phyloP scores from a whole-genome alignment of 352 stramenopile genomes.

The Elongisporangium anandrum region DNA sequence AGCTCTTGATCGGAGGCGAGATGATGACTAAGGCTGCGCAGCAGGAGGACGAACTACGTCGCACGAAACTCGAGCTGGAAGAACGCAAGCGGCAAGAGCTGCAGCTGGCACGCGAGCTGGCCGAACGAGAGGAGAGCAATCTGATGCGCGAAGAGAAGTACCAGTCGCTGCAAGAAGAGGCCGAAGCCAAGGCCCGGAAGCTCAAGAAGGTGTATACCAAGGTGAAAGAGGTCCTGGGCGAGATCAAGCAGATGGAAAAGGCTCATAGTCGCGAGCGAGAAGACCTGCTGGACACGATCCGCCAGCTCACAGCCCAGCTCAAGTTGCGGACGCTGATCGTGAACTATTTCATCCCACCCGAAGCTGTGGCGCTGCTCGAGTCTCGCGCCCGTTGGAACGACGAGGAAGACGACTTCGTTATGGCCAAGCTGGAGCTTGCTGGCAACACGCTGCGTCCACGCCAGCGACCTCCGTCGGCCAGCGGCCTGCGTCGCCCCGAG shows the following conservation, averaged over 20 bases:
- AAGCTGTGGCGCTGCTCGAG: slow-evolving; percentile 56
- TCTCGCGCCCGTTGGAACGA: slow-evolving; percentile 55
- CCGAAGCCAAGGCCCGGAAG: slow-evolving; percentile 94
- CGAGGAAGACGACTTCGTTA: slow-evolving; percentile 70
- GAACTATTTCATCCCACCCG: slow-evolving; percentile 87
- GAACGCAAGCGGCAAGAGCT: slow-evolving; percentile 86
- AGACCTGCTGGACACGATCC: slow-evolving; percentile 94
- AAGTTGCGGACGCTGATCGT: slow-evolving; percentile 96
- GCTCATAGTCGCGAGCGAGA: slow-evolving; percentile 91
- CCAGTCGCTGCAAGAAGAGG: slow-evolving; percentile 89
- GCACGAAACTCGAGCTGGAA: slow-evolving; percentile 91
- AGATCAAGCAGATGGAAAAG: slow-evolving; percentile 94
- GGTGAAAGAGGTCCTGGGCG: slow-evolving; percentile 86
- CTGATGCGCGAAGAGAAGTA: slow-evolving; percentile 91
- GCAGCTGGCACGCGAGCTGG: slow-evolving; percentile 87
- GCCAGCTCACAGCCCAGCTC: slow-evolving; percentile 92
- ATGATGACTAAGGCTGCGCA: slow-evolving; percentile 94
- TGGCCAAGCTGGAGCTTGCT: slow-evolving; percentile 74
- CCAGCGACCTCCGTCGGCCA: slow-evolving; percentile 66
- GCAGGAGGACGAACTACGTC: slow-evolving; percentile 92
- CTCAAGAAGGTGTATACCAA: slow-evolving; percentile 94
- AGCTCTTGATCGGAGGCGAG: slow-evolving; percentile 89
- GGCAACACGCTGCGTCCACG: slow-evolving; percentile 59
- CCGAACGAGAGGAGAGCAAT: slow-evolving; percentile 92
- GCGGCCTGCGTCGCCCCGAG: slow-evolving; percentile 59